Evolutionary conservation across 1,284 basidiomycete species (phyloP).

Genomic region (Cryptococcus sp.): DNA sequence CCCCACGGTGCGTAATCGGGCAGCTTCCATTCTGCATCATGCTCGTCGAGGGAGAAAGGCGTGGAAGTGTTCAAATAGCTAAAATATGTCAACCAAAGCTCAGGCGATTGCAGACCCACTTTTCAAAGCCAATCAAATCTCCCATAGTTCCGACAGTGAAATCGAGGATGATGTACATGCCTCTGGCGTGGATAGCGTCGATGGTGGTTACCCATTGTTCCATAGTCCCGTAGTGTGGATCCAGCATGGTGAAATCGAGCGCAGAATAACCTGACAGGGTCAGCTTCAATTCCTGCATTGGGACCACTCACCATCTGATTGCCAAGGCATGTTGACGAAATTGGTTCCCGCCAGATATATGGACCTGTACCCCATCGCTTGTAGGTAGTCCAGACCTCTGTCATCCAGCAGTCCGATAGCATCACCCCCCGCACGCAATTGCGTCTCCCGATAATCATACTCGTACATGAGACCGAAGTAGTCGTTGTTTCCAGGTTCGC

Average conservation of each 20-base stretch:
- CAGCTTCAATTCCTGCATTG: neutral
- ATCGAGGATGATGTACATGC: constrained; percentile 89
- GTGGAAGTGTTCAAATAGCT: constrained; percentile 77
- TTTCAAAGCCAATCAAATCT: constrained; percentile 79
- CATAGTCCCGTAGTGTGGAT: constrained; percentile 85
- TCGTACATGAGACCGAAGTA: constrained; percentile 78
- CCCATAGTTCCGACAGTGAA: constrained; percentile 90
- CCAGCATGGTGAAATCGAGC: constrained; percentile 81
- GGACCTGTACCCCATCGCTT: constrained; percentile 78
- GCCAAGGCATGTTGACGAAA: constrained; percentile 92
- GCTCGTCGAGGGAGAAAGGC: constrained; percentile 74
- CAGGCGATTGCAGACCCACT: constrained; percentile 55
- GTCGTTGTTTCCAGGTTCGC: constrained; percentile 86
- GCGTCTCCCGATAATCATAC: constrained; percentile 81
- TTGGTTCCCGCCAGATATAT: constrained; percentile 89
- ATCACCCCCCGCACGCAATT: constrained; percentile 83
- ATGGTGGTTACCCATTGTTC: constrained; percentile 74
- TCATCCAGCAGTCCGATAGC: constrained; percentile 70
- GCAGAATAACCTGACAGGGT: constrained; percentile 75
- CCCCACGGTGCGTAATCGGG: constrained; percentile 79
- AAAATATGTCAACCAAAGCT: neutral
- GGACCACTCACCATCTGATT: constrained; percentile 77
- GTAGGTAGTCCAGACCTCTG: constrained; percentile 72
- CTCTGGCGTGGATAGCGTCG: constrained; percentile 71
- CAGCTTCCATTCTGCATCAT: constrained; percentile 72